These are phyloP conservation scores for Citrullus mucosospermus DNA, from an alignment of 306 rosid genomes.

Conservation along the genomic window DNA sequence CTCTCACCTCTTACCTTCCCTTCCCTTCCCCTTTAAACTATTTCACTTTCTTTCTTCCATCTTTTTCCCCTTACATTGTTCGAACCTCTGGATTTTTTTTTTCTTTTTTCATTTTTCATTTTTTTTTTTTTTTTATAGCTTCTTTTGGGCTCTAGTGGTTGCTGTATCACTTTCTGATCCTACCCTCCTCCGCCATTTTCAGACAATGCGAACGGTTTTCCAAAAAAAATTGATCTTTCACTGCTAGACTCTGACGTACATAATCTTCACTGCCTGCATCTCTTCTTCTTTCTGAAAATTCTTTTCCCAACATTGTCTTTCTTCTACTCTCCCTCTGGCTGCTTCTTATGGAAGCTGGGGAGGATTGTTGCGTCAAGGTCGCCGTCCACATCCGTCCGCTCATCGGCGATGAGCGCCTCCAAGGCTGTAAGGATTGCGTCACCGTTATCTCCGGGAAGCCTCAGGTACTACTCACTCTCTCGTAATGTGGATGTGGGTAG, in stretches of 20 bases:
- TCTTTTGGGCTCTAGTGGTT: constrained; percentile 6
- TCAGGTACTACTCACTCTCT: constrained; percentile 46
- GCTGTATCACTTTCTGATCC: constrained; percentile 23
- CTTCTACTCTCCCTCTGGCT: background rate
- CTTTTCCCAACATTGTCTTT: background rate
- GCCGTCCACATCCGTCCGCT: constrained; percentile 95
- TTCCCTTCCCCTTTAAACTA: background rate
- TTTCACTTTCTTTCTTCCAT: constrained; percentile 12
- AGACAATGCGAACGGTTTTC: constrained; percentile 27
- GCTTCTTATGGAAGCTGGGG: constrained; percentile 59
- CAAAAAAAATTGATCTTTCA: constrained; percentile 13
- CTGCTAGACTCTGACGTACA: background rate
- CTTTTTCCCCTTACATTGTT: background rate
- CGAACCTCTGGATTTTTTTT: background rate
- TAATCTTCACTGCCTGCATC: background rate
- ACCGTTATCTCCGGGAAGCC: constrained; percentile 82
- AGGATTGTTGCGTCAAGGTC: constrained; percentile 88
- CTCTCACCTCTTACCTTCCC: background rate
- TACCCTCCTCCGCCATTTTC: constrained; percentile 10
- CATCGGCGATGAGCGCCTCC: constrained; percentile 80
- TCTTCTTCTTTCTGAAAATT: background rate
- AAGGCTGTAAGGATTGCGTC: constrained; percentile 97
- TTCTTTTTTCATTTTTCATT: background rate
- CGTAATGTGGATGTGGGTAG: constrained; percentile 13
- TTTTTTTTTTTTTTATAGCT: background rate